These are phyloP conservation scores for Eucalyptus globulus DNA, from an alignment of 345 rosid species.

Conservation along the genomic window DNA sequence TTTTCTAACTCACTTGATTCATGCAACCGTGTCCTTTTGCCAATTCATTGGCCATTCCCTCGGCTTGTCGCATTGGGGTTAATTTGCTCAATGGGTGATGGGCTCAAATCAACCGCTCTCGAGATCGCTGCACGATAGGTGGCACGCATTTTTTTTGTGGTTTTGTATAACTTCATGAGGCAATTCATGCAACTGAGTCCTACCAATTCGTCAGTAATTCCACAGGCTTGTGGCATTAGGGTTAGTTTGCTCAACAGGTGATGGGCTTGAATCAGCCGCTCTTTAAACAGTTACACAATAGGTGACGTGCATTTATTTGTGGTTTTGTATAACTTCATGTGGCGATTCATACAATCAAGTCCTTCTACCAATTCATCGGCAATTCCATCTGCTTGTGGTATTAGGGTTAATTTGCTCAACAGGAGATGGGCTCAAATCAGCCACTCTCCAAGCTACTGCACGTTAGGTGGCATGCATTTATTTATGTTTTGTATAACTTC, in stretches of 20 bases:
- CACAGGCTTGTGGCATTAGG: not conserved
- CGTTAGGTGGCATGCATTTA: no score
- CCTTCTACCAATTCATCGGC: no score
- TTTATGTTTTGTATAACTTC: no score
- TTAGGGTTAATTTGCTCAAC: no score
- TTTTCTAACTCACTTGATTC: not conserved
- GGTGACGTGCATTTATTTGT: not conserved
- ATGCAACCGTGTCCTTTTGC: not conserved
- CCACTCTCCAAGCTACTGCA: no score
- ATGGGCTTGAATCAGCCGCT: not conserved
- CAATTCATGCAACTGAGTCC: not conserved
- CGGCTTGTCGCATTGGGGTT: not conserved
- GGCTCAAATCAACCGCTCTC: not conserved
- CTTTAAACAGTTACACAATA: not conserved
- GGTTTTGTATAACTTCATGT: not conserved
- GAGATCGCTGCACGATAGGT: not conserved
- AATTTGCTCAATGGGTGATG: not conserved
- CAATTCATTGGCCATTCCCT: not conserved
- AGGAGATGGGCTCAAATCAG: no score
- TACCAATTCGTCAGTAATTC: not conserved
- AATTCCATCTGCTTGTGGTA: no score
- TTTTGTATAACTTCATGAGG: no score
- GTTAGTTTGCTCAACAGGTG: not conserved
- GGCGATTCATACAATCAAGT: not conserved
- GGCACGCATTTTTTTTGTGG: not conserved